Percentiles rank a stretch among this genome's conserved stretches.
Conservation (phyloP, 2,329 filamentous ascomycete species). For the Botryotinia calthae region DNA sequence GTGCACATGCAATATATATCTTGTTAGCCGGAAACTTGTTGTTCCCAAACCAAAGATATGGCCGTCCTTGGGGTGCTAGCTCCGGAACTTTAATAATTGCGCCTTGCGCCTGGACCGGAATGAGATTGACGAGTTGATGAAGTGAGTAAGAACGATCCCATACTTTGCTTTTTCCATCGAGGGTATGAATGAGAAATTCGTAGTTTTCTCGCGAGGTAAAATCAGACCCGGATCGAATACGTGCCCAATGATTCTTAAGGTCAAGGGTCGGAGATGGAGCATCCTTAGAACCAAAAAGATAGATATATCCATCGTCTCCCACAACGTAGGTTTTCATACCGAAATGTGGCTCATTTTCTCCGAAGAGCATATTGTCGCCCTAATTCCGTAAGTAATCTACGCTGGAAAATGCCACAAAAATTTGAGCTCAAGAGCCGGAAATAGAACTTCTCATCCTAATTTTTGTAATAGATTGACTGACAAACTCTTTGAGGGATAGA, state of each 20-base stretch:
- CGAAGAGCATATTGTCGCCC: neutral
- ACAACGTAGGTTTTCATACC: conserved; percentile 1
- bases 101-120: conserved; percentile 5
- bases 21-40: conserved; percentile 5
- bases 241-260: conserved; percentile 9
- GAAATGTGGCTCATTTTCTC: conserved; percentile 9
- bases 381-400: neutral
- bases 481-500: too few species aligned
- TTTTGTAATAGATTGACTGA: neutral
- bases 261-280: conserved; percentile 10
- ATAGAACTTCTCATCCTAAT: neutral
- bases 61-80: neutral
- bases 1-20: neutral
- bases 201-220: conserved; percentile 12
- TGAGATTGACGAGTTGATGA: neutral
- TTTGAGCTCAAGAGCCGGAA: neutral
- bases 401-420: neutral
- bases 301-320: neutral
- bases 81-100: neutral
- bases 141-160: conserved; percentile 11
- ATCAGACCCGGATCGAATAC: neutral
- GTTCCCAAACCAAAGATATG: conserved; percentile 12
- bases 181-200: conserved; percentile 10
- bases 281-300: conserved; percentile 10
- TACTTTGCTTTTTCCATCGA: conserved; percentile 7